phyloP scores from a whole-genome alignment of 2,329 filamentous ascomycete species.

The Hypoxylon sp. region DNA sequence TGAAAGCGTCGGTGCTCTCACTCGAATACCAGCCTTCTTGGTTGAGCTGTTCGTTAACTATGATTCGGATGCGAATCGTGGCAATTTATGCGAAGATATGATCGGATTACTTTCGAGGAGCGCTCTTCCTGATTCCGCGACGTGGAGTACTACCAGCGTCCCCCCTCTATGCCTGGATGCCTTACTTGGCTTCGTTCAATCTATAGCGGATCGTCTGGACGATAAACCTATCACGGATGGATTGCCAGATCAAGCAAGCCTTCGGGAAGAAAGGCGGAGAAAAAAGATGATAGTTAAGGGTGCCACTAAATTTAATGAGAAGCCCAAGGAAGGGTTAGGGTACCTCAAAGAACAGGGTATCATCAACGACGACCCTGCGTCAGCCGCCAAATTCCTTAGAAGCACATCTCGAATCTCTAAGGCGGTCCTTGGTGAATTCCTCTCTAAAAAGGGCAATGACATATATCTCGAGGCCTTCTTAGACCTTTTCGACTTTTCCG shows the following conservation, averaged over 20 bases:
- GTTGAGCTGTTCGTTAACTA: constrained; percentile 97
- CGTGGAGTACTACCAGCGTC: constrained; percentile 98
- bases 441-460: constrained; percentile 91
- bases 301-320: constrained; percentile 92
- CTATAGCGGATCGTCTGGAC: constrained; percentile 85
- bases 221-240: constrained; percentile 70
- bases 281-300: constrained; percentile 93
- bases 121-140: constrained; percentile 94
- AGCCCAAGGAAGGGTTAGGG: constrained; percentile 85
- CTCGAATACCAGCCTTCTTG: constrained; percentile 93
- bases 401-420: constrained; percentile 91
- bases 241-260: constrained; percentile 68
- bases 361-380: constrained; percentile 79
- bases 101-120: constrained; percentile 91
- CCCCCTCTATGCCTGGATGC: constrained; percentile 94
- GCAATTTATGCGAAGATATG: constrained; percentile 94
- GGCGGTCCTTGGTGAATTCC: constrained; percentile 86
- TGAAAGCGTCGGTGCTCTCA: constrained; percentile 90
- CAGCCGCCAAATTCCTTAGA: constrained; percentile 86
- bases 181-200: constrained; percentile 88
- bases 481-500: constrained; percentile 84
- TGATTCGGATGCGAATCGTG: constrained; percentile 91
- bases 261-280: constrained; percentile 76
- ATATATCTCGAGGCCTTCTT: constrained; percentile 85
- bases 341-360: constrained; percentile 87